Evolutionary conservation across 2,329 filamentous ascomycete species (phyloP).

Genomic region (Thelonectria olida): DNA sequence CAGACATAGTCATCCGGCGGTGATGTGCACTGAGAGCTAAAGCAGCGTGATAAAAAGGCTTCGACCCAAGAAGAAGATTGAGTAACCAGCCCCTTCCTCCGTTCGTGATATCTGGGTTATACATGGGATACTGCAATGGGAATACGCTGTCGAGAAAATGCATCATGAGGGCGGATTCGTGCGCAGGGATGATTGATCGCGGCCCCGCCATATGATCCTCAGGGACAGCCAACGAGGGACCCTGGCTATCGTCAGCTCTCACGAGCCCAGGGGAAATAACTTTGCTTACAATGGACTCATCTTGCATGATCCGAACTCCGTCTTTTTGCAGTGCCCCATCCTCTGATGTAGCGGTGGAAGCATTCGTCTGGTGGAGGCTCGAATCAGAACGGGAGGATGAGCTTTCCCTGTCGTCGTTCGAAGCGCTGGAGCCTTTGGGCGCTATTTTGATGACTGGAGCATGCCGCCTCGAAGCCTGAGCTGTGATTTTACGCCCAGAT

Average conservation of each 20-base stretch:
- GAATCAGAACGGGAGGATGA: not conserved
- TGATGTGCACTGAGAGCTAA: slow-evolving; percentile 11
- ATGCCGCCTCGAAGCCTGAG: not conserved
- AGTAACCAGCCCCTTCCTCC: slow-evolving; percentile 16
- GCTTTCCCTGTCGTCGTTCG: not conserved
- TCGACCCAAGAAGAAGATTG: not conserved
- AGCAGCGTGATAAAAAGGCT: slow-evolving; percentile 9
- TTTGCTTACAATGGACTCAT: not conserved
- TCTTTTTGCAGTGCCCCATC: not conserved
- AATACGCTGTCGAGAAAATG: slow-evolving; percentile 15
- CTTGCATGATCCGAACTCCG: not conserved
- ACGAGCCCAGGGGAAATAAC: not conserved
- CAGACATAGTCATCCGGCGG: not conserved
- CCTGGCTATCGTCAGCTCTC: not conserved
- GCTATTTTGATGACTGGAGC: slow-evolving; percentile 4
- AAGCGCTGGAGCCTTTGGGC: not conserved
- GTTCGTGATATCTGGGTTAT: not conserved
- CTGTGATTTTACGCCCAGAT: not conserved
- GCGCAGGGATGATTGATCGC: not conserved
- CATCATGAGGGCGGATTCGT: slow-evolving; percentile 9
- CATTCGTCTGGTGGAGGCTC: not conserved
- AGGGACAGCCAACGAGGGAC: not conserved
- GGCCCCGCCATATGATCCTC: not conserved
- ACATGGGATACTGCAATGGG: slow-evolving; percentile 7
- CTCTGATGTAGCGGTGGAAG: not conserved